Evolutionary conservation across 23 red algal species (phyloP), one percentile per base, ranked within the genome.

Genomic region (Gracilaria domingensis): DNA sequence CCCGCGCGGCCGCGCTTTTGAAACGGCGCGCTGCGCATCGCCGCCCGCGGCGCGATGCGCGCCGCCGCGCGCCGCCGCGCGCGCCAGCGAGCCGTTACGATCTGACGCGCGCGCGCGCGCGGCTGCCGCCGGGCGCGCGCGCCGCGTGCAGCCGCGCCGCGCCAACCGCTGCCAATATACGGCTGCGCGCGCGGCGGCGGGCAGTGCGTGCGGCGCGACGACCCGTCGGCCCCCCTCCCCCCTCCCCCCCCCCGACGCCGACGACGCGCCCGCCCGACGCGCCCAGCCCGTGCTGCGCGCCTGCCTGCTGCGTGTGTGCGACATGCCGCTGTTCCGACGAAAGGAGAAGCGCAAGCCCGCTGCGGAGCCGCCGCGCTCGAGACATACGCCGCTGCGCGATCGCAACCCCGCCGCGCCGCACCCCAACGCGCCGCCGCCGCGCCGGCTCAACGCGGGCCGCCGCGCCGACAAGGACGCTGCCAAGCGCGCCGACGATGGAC

Each of bases 401-500:
- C 50, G 79, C 5, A 82, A 82, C 58, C 49, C 79, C 6, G 39
- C 37, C 1, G 7, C 79, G 1, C 26, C 34, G 28, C 40, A n/a
- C 12, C 28, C 28, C 14, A 23, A n/a, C 11, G 28, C 28, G 37
- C 40, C 79, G 28, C 49, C 79, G 21, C 36, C 50, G 5, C 79
- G 79, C 32, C 53, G 79, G 21, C 53, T 65, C 23, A 82, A 82
- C 37, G 18, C 79, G 20, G 54, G 24, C 6, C 4, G 79, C 0
- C 79, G 79, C 28, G 79, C 79, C 58, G 79, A 82, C 1, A 82
- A 82, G 79, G 79, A 82, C 38, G 64, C 62, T 38, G 79, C 6
- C 35, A 65, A 59, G 34, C 54, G 39, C 53, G 45, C 79, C 33
- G 79, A 82, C 30, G 53, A 59, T 0, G 0, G 18, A 12, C 79